These are phyloP conservation scores for Boletus rufocinnamomeus DNA, from an alignment of 768 basidiomycete species.

Conservation along the genomic window DNA sequence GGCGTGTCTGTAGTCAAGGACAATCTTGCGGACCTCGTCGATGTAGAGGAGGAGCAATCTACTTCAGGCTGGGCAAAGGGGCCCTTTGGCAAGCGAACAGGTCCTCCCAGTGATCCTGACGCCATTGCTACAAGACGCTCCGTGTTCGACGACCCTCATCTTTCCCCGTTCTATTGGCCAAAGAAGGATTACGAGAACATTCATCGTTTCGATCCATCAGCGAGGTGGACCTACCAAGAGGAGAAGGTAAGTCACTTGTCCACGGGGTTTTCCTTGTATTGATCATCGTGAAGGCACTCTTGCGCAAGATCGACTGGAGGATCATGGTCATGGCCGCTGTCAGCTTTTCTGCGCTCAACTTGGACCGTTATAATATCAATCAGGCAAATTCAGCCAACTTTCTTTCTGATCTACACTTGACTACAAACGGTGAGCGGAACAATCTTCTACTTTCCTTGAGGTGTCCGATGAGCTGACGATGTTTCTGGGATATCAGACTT, in stretches of 20 bases:
- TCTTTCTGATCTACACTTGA: slow-evolving; percentile 54
- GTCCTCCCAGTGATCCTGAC: slow-evolving; percentile 29
- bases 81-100: neutral
- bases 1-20: neutral
- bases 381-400: slow-evolving; percentile 63
- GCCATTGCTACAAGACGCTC: slow-evolving; percentile 51
- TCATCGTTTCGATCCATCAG: slow-evolving; percentile 55
- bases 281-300: slow-evolving; percentile 37
- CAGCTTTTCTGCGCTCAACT: slow-evolving; percentile 57
- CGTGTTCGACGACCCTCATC: slow-evolving; percentile 52
- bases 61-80: neutral
- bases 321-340: slow-evolving; percentile 59
- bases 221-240: slow-evolving; percentile 62
- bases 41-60: slow-evolving; percentile 4
- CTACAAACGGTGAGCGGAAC: slow-evolving; percentile 42
- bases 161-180: slow-evolving; percentile 41
- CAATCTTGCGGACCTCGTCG: slow-evolving; percentile 2
- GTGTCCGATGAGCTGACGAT: neutral
- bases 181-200: slow-evolving; percentile 54
- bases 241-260: slow-evolving; percentile 41
- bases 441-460: slow-evolving; percentile 1
- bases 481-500: slow-evolving; percentile 39
- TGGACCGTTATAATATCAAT: slow-evolving; percentile 54
- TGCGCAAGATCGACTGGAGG: slow-evolving; percentile 62
- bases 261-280: neutral